A percentile compares a stretch with the other conserved stretches of the same genome.
Conservation (phyloP, 2,329 filamentous ascomycete species). For the Conoideocrella luteorostrata region DNA sequence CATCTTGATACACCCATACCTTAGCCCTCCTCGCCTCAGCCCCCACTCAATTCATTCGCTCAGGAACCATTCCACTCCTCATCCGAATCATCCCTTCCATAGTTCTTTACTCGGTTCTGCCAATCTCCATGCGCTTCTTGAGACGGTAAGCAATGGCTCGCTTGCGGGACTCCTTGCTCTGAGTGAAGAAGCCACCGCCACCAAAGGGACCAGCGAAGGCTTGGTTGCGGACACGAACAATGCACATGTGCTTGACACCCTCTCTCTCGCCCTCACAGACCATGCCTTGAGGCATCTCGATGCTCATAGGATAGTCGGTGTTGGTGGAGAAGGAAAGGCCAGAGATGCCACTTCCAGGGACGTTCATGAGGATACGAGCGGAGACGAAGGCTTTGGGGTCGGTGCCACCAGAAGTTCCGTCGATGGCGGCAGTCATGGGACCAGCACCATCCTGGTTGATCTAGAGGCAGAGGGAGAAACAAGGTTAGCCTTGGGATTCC, state of each 20-base stretch:
- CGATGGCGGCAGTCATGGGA: constrained; percentile 53
- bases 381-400: constrained; percentile 53
- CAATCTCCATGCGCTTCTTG: constrained; percentile 7
- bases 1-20: too few species aligned
- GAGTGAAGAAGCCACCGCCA: constrained; percentile 55
- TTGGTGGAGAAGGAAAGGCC: constrained; percentile 54
- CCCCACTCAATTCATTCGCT: too few species aligned
- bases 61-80: neutral
- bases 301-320: constrained; percentile 58
- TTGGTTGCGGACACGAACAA: constrained; percentile 53
- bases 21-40: too few species aligned
- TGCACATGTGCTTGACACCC: constrained; percentile 53
- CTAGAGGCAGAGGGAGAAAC: constrained; percentile 27
- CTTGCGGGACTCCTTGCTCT: constrained; percentile 49
- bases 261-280: constrained; percentile 55
- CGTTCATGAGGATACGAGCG: constrained; percentile 53
- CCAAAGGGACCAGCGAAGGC: constrained; percentile 56
- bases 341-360: constrained; percentile 49
- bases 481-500: too few species aligned
- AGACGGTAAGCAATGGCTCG: constrained; percentile 42
- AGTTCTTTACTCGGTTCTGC: neutral
- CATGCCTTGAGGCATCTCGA: constrained; percentile 63
- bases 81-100: neutral
- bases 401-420: constrained; percentile 57
- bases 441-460: constrained; percentile 68